Percentiles rank a stretch among this genome's conserved stretches.
Conservation (phyloP, 148 eudicot genomes). For the Rhododendron williamsianum region DNA sequence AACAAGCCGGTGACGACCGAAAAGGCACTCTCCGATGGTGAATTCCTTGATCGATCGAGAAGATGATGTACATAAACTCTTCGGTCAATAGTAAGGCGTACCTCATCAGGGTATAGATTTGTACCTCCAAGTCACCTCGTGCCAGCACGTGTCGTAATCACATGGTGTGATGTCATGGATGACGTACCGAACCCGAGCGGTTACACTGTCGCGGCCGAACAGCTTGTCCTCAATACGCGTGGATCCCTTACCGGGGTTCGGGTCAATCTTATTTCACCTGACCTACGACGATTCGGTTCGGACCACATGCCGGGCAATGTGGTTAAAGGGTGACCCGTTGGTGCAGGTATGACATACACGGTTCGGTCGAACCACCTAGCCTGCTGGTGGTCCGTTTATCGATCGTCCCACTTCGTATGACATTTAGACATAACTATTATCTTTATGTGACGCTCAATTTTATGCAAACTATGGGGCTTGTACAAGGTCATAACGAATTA, state of each 20-base stretch:
- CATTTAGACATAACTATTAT: neutral
- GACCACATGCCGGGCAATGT: no score
- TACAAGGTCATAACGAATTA: neutral
- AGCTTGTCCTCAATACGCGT: rapidly evolving
- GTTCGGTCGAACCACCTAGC: no score
- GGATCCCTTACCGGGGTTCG: no score
- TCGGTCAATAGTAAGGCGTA: no score
- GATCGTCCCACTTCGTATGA: neutral
- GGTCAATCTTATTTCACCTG: no score
- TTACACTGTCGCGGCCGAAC: no score
- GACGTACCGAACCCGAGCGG: no score
- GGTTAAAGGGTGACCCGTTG: neutral
- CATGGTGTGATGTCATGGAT: no score
- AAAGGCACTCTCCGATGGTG: neutral
- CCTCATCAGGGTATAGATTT: no score
- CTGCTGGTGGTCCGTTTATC: neutral
- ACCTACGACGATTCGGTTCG: no score
- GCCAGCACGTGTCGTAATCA: no score
- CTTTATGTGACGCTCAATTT: neutral
- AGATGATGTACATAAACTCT: neutral
- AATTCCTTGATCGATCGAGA: neutral
- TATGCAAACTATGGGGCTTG: neutral
- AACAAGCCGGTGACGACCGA: neutral
- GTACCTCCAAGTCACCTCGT: no score
- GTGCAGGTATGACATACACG: neutral